Percentiles rank a stretch among this genome's conserved stretches.
These are phyloP conservation scores for Spiraea crenata DNA, from an alignment of 331 rosid genomes.

Conservation along the genomic window DNA sequence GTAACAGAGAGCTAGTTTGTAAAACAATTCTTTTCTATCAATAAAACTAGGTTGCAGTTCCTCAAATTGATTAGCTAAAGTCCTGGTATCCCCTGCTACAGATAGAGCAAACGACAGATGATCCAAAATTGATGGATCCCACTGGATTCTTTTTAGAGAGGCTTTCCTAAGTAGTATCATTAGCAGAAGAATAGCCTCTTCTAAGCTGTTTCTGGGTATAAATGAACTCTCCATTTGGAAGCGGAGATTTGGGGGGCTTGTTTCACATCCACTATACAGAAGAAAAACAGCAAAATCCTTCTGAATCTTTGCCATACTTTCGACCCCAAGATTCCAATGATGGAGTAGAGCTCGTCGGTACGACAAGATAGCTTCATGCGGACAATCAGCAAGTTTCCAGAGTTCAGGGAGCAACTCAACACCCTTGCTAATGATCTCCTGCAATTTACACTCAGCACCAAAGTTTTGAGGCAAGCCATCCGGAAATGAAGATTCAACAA, in stretches of 20 bases:
- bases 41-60: conserved; percentile 68
- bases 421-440: conserved; percentile 66
- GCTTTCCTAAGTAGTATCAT: conserved; percentile 73
- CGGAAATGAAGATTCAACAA: conserved; percentile 78
- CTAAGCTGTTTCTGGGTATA: conserved; percentile 79
- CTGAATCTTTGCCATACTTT: conserved; percentile 62
- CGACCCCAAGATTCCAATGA: conserved; percentile 69
- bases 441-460: conserved; percentile 80
- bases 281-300: conserved; percentile 79
- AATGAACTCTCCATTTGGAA: conserved; percentile 72
- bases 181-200: conserved; percentile 90
- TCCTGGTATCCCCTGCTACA: conserved; percentile 69
- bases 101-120: conserved; percentile 88
- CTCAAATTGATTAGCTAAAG: conserved; percentile 74
- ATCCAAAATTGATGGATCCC: conserved; percentile 96
- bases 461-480: conserved; percentile 81
- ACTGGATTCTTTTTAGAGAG: conserved; percentile 58
- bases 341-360: conserved; percentile 68
- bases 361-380: conserved; percentile 68
- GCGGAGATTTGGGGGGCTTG: conserved; percentile 76
- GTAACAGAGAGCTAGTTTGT: conserved; percentile 74
- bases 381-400: conserved; percentile 80
- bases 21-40: conserved; percentile 51
- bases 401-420: conserved; percentile 85
- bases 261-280: conserved; percentile 81